A percentile compares a stretch with the other conserved stretches of the same genome.
These are phyloP conservation scores for Albugo candida DNA, from an alignment of 352 stramenopile species.

Conservation along the genomic window DNA sequence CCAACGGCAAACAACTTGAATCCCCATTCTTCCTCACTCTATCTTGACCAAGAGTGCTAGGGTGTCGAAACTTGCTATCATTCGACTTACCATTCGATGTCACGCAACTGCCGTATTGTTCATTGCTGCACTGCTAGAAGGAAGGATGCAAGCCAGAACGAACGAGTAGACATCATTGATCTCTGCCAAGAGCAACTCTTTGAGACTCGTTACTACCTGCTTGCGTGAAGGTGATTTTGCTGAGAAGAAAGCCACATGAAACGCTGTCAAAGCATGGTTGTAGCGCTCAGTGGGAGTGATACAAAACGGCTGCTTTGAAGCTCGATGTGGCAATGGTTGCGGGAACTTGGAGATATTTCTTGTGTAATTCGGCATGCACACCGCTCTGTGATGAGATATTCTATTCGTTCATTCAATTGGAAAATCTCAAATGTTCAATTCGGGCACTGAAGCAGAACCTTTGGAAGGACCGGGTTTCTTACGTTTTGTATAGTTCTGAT, in stretches of 20 bases:
- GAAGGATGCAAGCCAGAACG: too few relatives aligned
- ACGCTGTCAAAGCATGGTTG: conserved; percentile 48
- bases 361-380: conserved; percentile 53
- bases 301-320: conserved; percentile 16
- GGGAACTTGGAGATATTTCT: conserved; percentile 71
- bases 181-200: conserved; percentile 28
- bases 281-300: conserved; percentile 69
- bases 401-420: conserved; percentile 9
- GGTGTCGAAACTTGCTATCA: conserved; percentile 58
- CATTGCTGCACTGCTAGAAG: not conserved
- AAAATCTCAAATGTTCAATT: conserved; percentile 25
- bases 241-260: conserved; percentile 79
- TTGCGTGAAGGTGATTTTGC: conserved; percentile 34
- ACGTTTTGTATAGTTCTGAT: conserved; percentile 12
- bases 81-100: conserved; percentile 51
- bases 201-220: conserved; percentile 50
- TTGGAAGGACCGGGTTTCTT: not conserved
- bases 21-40: conserved; percentile 1
- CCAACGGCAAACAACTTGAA: conserved; percentile 2
- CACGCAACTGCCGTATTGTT: not conserved
- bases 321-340: not conserved
- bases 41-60: conserved; percentile 20
- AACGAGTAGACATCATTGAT: conserved; percentile 20
- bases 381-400: conserved; percentile 28
- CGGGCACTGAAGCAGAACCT: conserved; percentile 13